Evolutionary conservation across 306 rosid species (phyloP), one percentile per base, ranked within the genome.

Genomic region (Vachellia collinsii): DNA sequence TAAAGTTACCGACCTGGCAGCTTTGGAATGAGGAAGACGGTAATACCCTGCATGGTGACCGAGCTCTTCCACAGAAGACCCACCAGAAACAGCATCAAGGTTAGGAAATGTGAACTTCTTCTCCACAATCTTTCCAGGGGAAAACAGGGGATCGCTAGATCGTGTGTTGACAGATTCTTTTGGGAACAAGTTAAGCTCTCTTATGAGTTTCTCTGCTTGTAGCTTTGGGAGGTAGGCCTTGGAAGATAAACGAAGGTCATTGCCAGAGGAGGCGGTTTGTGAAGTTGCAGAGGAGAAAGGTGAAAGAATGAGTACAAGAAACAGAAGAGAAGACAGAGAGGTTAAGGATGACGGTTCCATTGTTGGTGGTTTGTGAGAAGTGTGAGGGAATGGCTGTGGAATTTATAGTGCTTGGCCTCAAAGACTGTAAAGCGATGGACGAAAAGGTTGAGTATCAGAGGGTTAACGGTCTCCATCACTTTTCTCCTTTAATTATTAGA

Each of bases 41-140:
- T 93, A 93, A 77, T 92, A 94, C 2, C 97, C 97, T 16, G 99
- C 97, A 84, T 92, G 97, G 85, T 93, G 99, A 73, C 95, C 99
- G 61, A 94, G 90, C 3, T 93, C 91, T 79, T 81, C n/a, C 67
- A 84, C 72, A 14, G 95, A 84, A 80, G 95, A 90, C 1, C 79
- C 87, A 19, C 36, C 53, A 20, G 51, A 20, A 41, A 83, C 65
- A 59, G 67, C 72, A 53, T 59, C 77, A 36, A 89, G 83, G 66
- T 68, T 75, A 46, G 93, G 91, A 68, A 91, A 83, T 53, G 64
- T 72, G 36, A 94, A 87, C 36, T 84, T 79, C 58, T 89, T 94
- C 83, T 94, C 99, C 0, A 92, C 92, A 17, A 94, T 79, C 38
- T 70, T 83, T 37, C 83, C 80, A 20, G 83, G 78, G 48, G 67